phyloP scores from a whole-genome alignment of 2,329 filamentous ascomycete genomes.

The Neoscytalidium dimidiatum region DNA sequence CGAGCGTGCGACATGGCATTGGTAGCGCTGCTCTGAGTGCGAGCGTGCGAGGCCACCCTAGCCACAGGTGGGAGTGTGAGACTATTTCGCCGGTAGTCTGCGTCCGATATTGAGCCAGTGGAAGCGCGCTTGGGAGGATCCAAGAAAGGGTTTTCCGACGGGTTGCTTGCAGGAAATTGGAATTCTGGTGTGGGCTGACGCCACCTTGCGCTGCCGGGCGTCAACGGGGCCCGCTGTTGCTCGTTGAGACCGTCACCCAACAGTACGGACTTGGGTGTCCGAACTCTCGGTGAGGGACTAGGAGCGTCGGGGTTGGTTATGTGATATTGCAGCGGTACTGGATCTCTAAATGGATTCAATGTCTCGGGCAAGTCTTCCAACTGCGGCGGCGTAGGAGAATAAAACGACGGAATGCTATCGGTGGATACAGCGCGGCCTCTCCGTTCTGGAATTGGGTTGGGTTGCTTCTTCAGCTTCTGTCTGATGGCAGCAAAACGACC shows the following conservation, averaged over 20 bases:
- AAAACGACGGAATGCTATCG: constrained; percentile 14
- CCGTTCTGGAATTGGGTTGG: neutral
- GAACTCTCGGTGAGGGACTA: neutral
- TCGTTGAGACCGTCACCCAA: neutral
- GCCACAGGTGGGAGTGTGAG: neutral
- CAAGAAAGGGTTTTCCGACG: neutral
- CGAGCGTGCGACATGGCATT: neutral
- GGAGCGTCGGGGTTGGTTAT: constrained; percentile 12
- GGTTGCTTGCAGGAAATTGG: neutral
- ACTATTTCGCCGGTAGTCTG: neutral
- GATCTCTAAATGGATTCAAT: constrained; percentile 12
- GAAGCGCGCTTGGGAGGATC: neutral
- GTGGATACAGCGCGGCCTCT: constrained; percentile 5
- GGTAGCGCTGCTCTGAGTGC: neutral
- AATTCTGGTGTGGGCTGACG: constrained; percentile 7
- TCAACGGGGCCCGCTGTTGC: neutral
- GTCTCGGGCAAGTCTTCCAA: constrained; percentile 3
- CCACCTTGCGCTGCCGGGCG: constrained; percentile 1
- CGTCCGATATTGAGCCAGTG: neutral
- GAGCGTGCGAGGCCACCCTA: neutral
- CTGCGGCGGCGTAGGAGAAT: constrained; percentile 6
- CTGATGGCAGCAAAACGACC: neutral
- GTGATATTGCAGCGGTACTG: neutral
- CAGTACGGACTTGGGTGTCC: neutral
- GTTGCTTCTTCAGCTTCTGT: constrained; percentile 8